A percentile compares a stretch with the other conserved stretches of the same genome.
phyloP scores from a whole-genome alignment of 805 yeast genomes.

The Starmera quercuum region DNA sequence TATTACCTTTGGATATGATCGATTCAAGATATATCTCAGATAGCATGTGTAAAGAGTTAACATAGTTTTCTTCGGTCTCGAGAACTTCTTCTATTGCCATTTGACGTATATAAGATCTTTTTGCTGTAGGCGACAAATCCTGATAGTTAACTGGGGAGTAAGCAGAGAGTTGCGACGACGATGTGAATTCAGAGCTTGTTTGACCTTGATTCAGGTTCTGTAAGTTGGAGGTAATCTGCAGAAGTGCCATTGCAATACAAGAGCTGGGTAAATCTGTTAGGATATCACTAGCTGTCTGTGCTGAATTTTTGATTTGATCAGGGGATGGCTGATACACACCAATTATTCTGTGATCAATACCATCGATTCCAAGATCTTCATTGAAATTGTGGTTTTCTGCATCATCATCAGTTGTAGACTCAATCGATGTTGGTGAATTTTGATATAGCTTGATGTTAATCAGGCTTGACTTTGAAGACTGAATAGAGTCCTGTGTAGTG shows the following conservation, averaged over 20 bases:
- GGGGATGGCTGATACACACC: not conserved
- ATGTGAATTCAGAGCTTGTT: conserved; percentile 7
- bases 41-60: conserved; percentile 36
- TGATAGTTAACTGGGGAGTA: conserved; percentile 1
- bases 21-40: conserved; percentile 36
- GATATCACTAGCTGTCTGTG: not conserved
- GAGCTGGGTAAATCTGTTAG: conserved; percentile 6
- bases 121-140: conserved; percentile 10
- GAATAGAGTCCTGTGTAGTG: conserved; percentile 8
- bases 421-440: no score
- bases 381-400: no score
- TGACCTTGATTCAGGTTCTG: not conserved
- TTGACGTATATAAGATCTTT: conserved; percentile 14
- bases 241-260: conserved; percentile 5
- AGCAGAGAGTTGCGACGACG: conserved; percentile 15
- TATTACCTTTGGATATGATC: conserved; percentile 22
- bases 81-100: conserved; percentile 38
- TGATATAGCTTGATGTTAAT: no score
- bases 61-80: conserved; percentile 39
- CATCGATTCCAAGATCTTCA: no score
- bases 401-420: no score
- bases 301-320: not conserved
- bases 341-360: no score
- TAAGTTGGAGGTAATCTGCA: conserved; percentile 4
- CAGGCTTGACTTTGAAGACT: conserved; percentile 8